Evolutionary conservation across 2,329 filamentous ascomycete species (phyloP).

Genomic region (Neonectria punicea): DNA sequence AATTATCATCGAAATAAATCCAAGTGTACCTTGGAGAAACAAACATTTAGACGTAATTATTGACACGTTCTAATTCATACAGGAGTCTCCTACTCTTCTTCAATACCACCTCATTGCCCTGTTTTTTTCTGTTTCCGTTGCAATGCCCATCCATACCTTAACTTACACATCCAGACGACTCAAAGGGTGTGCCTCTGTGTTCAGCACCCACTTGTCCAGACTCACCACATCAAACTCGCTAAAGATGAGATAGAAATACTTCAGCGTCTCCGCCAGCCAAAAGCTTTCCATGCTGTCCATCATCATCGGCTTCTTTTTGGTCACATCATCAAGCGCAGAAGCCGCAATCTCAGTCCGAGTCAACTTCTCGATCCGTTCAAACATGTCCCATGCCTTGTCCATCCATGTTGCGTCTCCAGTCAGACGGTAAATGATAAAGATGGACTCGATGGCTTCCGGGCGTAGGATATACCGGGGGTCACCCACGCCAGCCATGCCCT

Average conservation of each 20-base stretch:
- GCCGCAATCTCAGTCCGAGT: conserved; percentile 72
- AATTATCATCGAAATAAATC: not conserved
- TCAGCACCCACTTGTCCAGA: conserved; percentile 71
- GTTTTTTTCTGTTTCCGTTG: conserved; percentile 1
- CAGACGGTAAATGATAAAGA: conserved; percentile 81
- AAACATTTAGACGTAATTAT: conserved; percentile 2
- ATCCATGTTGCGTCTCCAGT: conserved; percentile 74
- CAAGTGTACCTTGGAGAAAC: not conserved
- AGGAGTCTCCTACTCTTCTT: not conserved
- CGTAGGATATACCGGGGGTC: conserved; percentile 73
- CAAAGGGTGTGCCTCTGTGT: conserved; percentile 67
- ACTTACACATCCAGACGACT: conserved; percentile 34
- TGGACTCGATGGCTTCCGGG: conserved; percentile 82
- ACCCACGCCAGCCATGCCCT: conserved; percentile 65
- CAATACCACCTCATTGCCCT: not conserved
- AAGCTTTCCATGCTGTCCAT: conserved; percentile 79
- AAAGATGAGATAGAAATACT: conserved; percentile 74
- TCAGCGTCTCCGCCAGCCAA: conserved; percentile 76
- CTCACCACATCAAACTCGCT: conserved; percentile 67
- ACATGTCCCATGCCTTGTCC: conserved; percentile 80
- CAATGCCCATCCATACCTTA: not conserved
- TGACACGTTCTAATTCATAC: conserved; percentile 5
- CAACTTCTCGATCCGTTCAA: conserved; percentile 68
- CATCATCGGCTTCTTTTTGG: conserved; percentile 45
- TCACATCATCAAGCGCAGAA: conserved; percentile 73